These are phyloP conservation scores for Talaromyces pinophilus DNA, from an alignment of 2,329 filamentous ascomycete species.

Conservation along the genomic window DNA sequence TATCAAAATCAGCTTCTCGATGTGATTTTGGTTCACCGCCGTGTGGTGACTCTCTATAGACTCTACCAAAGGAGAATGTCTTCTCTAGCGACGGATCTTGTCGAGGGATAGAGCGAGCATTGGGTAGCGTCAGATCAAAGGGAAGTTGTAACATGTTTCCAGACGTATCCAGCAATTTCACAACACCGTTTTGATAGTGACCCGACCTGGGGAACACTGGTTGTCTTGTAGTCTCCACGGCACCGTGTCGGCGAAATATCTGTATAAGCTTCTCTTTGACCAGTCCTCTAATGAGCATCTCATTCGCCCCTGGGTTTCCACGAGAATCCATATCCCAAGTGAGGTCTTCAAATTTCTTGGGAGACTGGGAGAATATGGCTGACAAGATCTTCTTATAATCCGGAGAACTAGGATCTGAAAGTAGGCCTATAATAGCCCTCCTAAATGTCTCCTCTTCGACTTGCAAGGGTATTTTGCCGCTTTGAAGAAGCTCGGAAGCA, in stretches of 20 bases:
- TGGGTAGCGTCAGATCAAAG: constrained; percentile 85
- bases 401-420: constrained; percentile 75
- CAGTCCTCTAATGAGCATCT: constrained; percentile 67
- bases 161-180: constrained; percentile 76
- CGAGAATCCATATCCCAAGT: constrained; percentile 70
- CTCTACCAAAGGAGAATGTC: constrained; percentile 82
- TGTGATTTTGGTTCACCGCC: constrained; percentile 80
- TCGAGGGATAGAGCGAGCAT: constrained; percentile 79
- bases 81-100: constrained; percentile 65
- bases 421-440: constrained; percentile 74
- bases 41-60: constrained; percentile 76
- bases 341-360: constrained; percentile 77
- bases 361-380: constrained; percentile 75
- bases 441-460: constrained; percentile 91
- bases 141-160: constrained; percentile 93
- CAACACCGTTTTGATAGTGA: constrained; percentile 72
- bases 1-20: constrained; percentile 93
- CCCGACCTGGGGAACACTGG: constrained; percentile 78
- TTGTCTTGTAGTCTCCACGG: constrained; percentile 74
- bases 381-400: constrained; percentile 88
- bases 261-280: constrained; percentile 73
- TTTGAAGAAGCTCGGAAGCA: constrained; percentile 77
- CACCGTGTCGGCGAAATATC: constrained; percentile 87
- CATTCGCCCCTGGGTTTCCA: constrained; percentile 52
- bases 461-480: constrained; percentile 82